Evolutionary conservation across 2,329 filamentous ascomycete genomes (phyloP), one percentile per base, ranked within the genome.

Genomic region (Parastagonospora avenae): DNA sequence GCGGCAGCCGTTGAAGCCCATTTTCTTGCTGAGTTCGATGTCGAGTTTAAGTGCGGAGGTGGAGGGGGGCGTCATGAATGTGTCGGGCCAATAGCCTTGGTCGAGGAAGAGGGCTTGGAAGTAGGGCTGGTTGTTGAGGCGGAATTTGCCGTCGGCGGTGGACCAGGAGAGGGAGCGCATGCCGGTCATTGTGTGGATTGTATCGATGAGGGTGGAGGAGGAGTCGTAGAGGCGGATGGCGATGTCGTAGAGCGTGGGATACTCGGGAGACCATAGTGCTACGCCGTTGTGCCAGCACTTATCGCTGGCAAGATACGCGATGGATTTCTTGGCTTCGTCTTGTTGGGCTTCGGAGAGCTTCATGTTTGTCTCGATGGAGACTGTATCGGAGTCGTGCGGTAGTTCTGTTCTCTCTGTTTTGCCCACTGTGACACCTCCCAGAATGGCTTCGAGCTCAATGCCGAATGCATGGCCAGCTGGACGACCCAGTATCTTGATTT

Each of bases 1-100:
- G 49, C 84, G 78, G 64, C 84, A 86, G 1, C 83, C 84, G 63
- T 86, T 86, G 74, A 86, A 84, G 8, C 84, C 84, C 81, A 86
- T 84, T 14, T 74, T 75, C 72, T 85, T 85, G 14, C 77, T 72
- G 2, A 85, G 74, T 51, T 81, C 75, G 51, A 86, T 85, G 59
- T 86, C 84, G 0, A 58, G 46, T 54, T 77, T 79, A 12, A 84
- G 66, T 3, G 74, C 76, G 7, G 77, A 70, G 0, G 74, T 67
- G 0, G 76, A 76, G 0, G 83, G 82, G 1, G 84, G 83, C 4
- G 84, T 86, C 74, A 86, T 79, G 54, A 84, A 79, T 0, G 83
- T 85, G 2, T 80, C 74, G 1, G 82, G 82, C 84, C 84, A 86
- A 73, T 86, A 86, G 36, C 84, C 84, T 67, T 86, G 84, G 66